Conservation (phyloP, 768 basidiomycete genomes). For the Mycena filopes region DNA sequence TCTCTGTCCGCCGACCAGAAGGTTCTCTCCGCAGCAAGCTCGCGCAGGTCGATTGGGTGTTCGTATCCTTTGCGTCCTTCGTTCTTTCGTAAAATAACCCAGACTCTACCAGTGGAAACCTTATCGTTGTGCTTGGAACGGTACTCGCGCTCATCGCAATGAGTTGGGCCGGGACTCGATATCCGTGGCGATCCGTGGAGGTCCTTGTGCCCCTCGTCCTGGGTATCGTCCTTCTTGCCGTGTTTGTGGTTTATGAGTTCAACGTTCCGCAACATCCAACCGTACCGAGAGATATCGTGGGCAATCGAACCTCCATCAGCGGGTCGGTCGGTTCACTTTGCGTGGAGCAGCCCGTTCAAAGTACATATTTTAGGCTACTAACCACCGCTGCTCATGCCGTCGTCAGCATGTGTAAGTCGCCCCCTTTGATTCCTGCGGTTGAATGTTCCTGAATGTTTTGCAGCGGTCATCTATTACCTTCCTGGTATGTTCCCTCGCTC, state of each 20-base stretch:
- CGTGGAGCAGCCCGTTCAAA: background rate
- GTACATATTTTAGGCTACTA: constrained; percentile 40
- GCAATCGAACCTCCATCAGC: constrained; percentile 49
- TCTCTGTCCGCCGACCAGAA: constrained; percentile 39
- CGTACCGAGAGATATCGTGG: constrained; percentile 43
- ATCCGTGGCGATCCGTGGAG: constrained; percentile 48
- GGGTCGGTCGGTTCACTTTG: constrained; percentile 37
- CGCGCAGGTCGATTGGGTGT: constrained; percentile 48
- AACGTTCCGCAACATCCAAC: constrained; percentile 31
- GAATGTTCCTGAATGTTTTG: constrained; percentile 3
- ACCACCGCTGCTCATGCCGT: constrained; percentile 39
- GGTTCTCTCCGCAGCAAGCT: constrained; percentile 43
- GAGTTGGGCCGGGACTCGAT: constrained; percentile 50
- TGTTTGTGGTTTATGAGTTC: constrained; percentile 41
- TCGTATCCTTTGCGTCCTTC: constrained; percentile 12
- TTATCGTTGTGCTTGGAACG: constrained; percentile 43
- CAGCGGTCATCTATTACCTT: constrained; percentile 44
- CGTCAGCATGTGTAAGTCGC: constrained; percentile 32
- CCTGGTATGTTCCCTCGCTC: constrained; percentile 32
- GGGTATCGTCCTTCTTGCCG: constrained; percentile 43
- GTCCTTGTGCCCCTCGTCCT: constrained; percentile 52
- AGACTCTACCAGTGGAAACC: constrained; percentile 41
- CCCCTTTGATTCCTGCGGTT: constrained; percentile 1
- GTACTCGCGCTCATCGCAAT: constrained; percentile 46
- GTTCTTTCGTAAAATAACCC: no score